A percentile compares a stretch with the other conserved stretches of the same genome.
Conservation (phyloP, 345 rosid species). For the Diplotaxis tenuifolia region DNA sequence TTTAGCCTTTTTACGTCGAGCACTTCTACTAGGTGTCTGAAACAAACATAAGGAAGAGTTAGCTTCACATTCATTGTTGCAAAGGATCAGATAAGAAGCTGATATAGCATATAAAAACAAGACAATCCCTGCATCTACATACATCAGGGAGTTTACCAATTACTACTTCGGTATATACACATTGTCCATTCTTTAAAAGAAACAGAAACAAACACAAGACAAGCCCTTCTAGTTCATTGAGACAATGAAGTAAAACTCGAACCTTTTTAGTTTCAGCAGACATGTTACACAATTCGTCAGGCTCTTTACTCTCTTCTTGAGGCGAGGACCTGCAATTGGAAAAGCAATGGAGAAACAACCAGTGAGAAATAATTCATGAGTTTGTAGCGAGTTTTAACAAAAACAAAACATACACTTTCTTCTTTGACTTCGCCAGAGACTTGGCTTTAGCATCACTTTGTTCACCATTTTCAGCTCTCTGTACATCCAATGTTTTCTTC, state of each 20-base stretch:
- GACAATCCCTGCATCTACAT: not conserved
- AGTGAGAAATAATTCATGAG: constrained; percentile 16
- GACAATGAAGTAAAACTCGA: constrained; percentile 13
- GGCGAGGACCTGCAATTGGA: constrained; percentile 41
- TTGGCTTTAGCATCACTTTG: constrained; percentile 30
- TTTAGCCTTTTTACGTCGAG: constrained; percentile 88
- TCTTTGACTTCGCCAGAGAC: constrained; percentile 25
- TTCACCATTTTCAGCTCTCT: constrained; percentile 33
- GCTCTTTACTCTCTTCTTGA: constrained; percentile 44
- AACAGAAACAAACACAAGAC: not conserved
- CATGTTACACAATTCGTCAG: constrained; percentile 37
- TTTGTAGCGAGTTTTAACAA: constrained; percentile 1
- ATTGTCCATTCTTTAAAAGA: not conserved
- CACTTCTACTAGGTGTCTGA: constrained; percentile 84
- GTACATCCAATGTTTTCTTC: constrained; percentile 28
- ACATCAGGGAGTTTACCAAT: not conserved
- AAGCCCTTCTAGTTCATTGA: not conserved
- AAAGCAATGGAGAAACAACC: not conserved
- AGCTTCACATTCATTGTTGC: constrained; percentile 12
- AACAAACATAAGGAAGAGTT: constrained; percentile 28
- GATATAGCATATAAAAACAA: constrained; percentile 9
- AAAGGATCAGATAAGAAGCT: constrained; percentile 14
- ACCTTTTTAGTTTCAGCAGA: constrained; percentile 67
- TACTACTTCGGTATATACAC: not conserved
- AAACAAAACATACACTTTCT: constrained; percentile 37